Percentiles rank a stretch among this genome's conserved stretches.
Evolutionary conservation across 257 asterid genomes (phyloP).

Genomic region (Solanum okadae): DNA sequence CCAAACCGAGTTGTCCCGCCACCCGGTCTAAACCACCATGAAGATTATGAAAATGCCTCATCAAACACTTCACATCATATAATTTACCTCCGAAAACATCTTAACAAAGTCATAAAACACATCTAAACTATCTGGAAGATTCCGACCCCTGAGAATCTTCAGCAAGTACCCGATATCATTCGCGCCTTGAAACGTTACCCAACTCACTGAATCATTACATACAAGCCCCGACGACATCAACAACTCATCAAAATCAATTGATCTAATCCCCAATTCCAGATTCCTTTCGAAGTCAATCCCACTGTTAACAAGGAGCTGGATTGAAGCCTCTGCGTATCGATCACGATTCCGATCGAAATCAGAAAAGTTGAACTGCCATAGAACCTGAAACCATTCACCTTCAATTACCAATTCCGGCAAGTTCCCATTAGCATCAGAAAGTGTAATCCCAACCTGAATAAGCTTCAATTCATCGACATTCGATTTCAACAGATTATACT

Average conservation of each 20-base stretch:
- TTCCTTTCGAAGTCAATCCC: background rate
- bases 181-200: slow-evolving; percentile 26
- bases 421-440: background rate
- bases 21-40: background rate
- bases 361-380: background rate
- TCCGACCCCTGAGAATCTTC: background rate
- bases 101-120: background rate
- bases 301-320: background rate
- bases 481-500: background rate
- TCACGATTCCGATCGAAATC: background rate
- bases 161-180: background rate
- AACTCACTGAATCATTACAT: background rate
- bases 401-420: background rate
- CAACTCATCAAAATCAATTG: background rate
- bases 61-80: background rate
- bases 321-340: background rate
- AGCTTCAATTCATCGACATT: background rate
- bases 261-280: background rate
- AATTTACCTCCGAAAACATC: background rate
- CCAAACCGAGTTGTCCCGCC: background rate
- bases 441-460: background rate
- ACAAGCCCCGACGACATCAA: background rate
- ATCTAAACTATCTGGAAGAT: background rate
- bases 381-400: too few relatives aligned
- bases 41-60: background rate